Base-by-base conservation (phyloP, 257 asterid genomes). In the Przewalskia tangutica region DNA sequence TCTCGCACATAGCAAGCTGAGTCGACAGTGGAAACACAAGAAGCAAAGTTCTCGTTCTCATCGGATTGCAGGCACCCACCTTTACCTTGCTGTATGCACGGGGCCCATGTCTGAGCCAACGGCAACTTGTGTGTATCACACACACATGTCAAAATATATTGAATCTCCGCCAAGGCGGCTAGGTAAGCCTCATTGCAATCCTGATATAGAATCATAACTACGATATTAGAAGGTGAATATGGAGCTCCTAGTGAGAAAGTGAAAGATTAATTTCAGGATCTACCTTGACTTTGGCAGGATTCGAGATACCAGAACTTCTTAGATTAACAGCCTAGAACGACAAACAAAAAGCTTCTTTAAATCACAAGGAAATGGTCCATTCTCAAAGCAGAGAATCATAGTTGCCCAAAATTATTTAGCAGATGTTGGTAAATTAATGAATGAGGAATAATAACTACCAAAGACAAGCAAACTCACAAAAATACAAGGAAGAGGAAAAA, bases 71-170 rank as follows among this genome's bases (percentile, higher is more conserved):
- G 87, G 81, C 93, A 87, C 1, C 97, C 97, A 23, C 91, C 90
- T 85, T 89, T 93, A 10, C 90, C 87, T 80, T 92, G 95, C 75
- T 92, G 91, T 71, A 68, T 56, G 81, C 97, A 93, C 0, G 93
- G 90, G 6, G 93, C 92, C 97, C 97, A 93, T 48, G 93, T 88
- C 88, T 93, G 97, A 58, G 94, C 97, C 86, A 93, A 60, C n/a
- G 97, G 97, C 85, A 93, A 77, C 81, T 87, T 86, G 85, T 90
- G 92, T 3, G 89, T 48, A 73, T 90, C 90, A 27, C 95, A 90
- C 0, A 91, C 90, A 64, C 89, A 86, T 87, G 80, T 87, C 86
- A 93, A 62, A 36, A 90, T 91, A n/a, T 88, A 85, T 77, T 79
- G 87, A 70, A 93, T 91, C 91, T 93, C 97, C 27, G 63, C 78